These are phyloP conservation scores for Eragrostis tef DNA, from an alignment of 202 grass and related monocot genomes.

Conservation along the genomic window DNA sequence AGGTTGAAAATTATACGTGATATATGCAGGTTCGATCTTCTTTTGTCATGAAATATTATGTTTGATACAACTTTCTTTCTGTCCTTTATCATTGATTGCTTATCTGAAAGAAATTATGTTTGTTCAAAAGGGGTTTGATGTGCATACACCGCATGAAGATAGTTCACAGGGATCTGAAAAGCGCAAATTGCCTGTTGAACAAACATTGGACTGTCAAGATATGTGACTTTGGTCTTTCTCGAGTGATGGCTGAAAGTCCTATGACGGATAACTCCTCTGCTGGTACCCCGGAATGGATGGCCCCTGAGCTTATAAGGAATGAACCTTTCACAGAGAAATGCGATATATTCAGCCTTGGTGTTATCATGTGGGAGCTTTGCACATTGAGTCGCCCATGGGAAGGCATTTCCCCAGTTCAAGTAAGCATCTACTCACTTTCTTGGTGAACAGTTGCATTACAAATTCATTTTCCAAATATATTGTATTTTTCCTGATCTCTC, in stretches of 20 bases:
- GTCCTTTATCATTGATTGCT: conserved; percentile 35
- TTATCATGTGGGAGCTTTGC: conserved; percentile 99
- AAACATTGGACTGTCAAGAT: conserved; percentile 96
- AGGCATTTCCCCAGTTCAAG: conserved; percentile 85
- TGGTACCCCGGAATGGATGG: conserved; percentile 99
- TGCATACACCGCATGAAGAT: conserved; percentile 99
- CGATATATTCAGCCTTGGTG: conserved; percentile 97
- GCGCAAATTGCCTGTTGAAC: conserved; percentile 97
- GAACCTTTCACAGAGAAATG: conserved; percentile 97
- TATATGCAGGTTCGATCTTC: conserved; percentile 86
- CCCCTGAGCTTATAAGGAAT: conserved; percentile 91
- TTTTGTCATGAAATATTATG: conserved; percentile 4
- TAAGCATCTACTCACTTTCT: conserved; percentile 49
- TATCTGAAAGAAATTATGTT: conserved; percentile 46
- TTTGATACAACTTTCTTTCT: conserved; percentile 17
- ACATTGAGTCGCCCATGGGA: conserved; percentile 96
- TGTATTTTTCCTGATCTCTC: conserved; percentile 26
- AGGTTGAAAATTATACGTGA: conserved; percentile 98
- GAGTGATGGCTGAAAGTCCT: conserved; percentile 65
- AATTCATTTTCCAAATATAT: conserved; percentile 29
- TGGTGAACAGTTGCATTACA: conserved; percentile 16
- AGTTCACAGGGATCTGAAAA: conserved; percentile 96
- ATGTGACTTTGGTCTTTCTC: conserved; percentile 97
- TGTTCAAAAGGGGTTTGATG: conserved; percentile 79
- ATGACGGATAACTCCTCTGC: conserved; percentile 91